These are phyloP conservation scores for Verticillium nonalfalfae DNA, from an alignment of 2,329 filamentous ascomycete genomes.

Conservation along the genomic window DNA sequence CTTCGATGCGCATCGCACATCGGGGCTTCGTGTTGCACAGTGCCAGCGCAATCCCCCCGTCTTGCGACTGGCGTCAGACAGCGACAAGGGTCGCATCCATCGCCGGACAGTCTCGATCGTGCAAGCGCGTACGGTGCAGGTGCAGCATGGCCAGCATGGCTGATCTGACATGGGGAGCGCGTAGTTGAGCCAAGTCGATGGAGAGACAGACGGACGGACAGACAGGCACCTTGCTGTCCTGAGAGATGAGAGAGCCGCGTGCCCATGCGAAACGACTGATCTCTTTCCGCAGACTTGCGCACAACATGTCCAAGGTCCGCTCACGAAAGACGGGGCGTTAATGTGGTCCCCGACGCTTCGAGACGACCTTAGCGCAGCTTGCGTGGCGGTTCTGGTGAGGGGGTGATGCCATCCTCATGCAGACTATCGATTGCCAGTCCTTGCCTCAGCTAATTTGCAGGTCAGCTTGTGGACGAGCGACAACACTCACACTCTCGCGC, in stretches of 20 bases:
- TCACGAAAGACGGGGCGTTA: neutral
- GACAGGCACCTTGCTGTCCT: neutral
- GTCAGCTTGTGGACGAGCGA: neutral
- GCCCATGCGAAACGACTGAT: neutral
- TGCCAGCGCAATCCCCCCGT: neutral
- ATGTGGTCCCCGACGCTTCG: neutral
- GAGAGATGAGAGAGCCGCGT: neutral
- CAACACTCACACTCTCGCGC: neutral
- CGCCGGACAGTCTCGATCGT: neutral
- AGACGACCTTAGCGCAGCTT: slow-evolving; percentile 17
- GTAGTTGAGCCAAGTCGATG: neutral
- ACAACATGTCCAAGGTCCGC: neutral
- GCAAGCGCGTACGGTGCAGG: neutral
- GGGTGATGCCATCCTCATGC: slow-evolving; percentile 16
- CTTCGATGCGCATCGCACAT: neutral
- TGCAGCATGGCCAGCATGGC: neutral
- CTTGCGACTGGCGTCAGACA: neutral
- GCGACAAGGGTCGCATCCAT: neutral
- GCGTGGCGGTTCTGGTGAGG: slow-evolving; percentile 18
- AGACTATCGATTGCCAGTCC: slow-evolving; percentile 1
- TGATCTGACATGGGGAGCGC: neutral
- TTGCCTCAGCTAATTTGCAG: neutral
- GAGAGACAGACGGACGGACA: neutral
- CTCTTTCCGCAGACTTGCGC: neutral
- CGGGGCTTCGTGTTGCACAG: neutral